These are phyloP conservation scores for Oryza rufipogon DNA, from an alignment of 176 grass and related monocot genomes.

Conservation along the genomic window DNA sequence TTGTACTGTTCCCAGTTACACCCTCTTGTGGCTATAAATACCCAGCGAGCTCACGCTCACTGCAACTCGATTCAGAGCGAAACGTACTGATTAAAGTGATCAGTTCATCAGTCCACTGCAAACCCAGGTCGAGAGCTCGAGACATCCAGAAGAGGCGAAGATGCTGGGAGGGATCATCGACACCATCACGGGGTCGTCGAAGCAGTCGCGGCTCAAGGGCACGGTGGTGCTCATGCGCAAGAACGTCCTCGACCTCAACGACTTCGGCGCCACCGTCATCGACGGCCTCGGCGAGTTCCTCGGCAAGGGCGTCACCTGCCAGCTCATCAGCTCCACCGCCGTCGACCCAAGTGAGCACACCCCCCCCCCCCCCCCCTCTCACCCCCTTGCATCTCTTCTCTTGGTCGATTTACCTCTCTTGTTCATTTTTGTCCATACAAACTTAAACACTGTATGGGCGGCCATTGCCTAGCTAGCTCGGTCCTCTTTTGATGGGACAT, in stretches of 20 bases:
- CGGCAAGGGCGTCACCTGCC: constrained; percentile 40
- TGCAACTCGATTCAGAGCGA: background rate
- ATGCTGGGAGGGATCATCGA: background rate
- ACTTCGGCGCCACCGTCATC: constrained; percentile 39
- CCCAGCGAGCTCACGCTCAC: background rate
- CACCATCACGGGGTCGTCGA: background rate
- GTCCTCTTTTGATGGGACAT: background rate
- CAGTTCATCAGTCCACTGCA: background rate
- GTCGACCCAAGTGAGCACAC: constrained; percentile 42
- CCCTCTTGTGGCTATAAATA: background rate
- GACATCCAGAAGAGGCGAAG: background rate
- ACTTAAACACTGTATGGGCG: background rate
- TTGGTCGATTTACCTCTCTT: background rate
- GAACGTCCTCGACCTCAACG: constrained; percentile 58
- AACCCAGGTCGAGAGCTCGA: background rate
- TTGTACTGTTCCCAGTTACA: no score
- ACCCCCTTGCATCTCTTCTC: background rate
- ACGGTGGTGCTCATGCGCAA: constrained; percentile 59
- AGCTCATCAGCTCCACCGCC: constrained; percentile 57
- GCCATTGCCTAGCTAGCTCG: background rate
- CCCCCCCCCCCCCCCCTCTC: background rate
- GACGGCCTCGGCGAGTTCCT: constrained; percentile 54
- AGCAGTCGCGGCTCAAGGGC: constrained; percentile 31
- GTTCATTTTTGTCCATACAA: background rate
- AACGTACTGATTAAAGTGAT: no score